Evolutionary conservation across 2,329 filamentous ascomycete species (phyloP), one percentile per base, ranked within the genome.

Genomic region (Chalaropsis thielavioides): DNA sequence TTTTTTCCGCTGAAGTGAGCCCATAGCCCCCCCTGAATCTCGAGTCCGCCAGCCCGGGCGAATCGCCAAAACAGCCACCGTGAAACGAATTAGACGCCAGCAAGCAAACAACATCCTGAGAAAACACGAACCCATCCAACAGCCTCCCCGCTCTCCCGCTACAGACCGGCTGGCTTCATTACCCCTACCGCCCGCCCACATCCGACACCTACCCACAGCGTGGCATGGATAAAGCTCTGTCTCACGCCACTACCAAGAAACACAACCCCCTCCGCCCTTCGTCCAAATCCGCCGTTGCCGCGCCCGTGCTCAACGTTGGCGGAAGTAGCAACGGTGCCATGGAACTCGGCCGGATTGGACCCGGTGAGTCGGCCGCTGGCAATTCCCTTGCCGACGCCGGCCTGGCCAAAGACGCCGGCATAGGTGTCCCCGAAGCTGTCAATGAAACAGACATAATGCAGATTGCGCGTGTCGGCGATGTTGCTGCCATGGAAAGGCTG

Each of bases 371-470:
- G 41, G 75, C 76, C 63, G 72, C 38, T 73, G 68, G 70, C 72
- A 67, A 51, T 35, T 10, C 19, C 72, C 67, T 38, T 59, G 62
- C 17, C 40, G 38, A 44, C 31, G 11, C 4, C 4, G n/a, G 27
- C 13, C 27, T 27, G 15, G 24, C 19, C 40, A 60, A 60, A 71
- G 41, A 68, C 69, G 13, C n/a, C 27, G 58, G 68, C 54, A 31
- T 22, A 49, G 43, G 68, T 68, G 19, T 67, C 60, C 4, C 61
- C 64, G 27, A 67, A 6, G 62, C 43, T 7, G 22, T 73, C 4
- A 70, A 73, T 2, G 84, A 89, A 71, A 83, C 89, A 70, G 92
- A 99, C 76, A 87, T 99, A 70, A 97, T 99, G 92, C 92, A 96
- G 77, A 78, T 96, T 73, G 91, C 94, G 49, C 82, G 94, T 67